A percentile compares a stretch with the other conserved stretches of the same genome.
phyloP scores from a whole-genome alignment of 768 basidiomycete genomes.

The Termitomyces sp. region DNA sequence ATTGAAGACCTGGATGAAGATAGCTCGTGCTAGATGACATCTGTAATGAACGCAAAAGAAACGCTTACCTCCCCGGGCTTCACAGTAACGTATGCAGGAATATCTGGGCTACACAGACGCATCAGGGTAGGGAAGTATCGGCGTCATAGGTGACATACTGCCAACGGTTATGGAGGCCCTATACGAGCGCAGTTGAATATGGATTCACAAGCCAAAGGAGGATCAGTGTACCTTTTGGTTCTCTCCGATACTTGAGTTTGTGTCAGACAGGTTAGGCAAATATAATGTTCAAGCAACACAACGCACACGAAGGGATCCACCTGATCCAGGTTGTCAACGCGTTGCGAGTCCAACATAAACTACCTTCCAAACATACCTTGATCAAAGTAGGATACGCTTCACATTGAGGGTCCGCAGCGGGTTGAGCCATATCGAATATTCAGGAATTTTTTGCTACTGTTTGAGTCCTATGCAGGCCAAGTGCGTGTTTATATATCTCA shows the following conservation, averaged over 20 bases:
- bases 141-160: conserved; percentile 41
- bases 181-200: not conserved
- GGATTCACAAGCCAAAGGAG: not conserved
- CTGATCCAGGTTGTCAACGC: conserved; percentile 21
- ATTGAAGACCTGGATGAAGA: conserved; percentile 50
- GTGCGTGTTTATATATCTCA: no score
- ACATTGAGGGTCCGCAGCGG: conserved; percentile 55
- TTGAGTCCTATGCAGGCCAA: no score
- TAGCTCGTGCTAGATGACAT: not conserved
- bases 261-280: not conserved
- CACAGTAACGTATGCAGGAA: conserved; percentile 55
- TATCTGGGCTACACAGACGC: conserved; percentile 43
- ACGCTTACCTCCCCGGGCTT: conserved; percentile 52
- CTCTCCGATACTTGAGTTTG: conserved; percentile 30
- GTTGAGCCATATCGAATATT: conserved; percentile 14
- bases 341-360: not conserved
- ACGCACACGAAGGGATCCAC: conserved; percentile 67
- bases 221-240: conserved; percentile 46
- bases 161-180: conserved; percentile 72
- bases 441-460: not conserved
- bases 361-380: conserved; percentile 28
- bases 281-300: not conserved
- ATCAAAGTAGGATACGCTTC: conserved; percentile 54
- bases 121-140: not conserved
- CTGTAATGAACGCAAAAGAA: not conserved